Percentiles rank a stretch among this genome's conserved stretches.
phyloP scores from a whole-genome alignment of 2,329 filamentous ascomycete genomes.

The Fusarium compactum region DNA sequence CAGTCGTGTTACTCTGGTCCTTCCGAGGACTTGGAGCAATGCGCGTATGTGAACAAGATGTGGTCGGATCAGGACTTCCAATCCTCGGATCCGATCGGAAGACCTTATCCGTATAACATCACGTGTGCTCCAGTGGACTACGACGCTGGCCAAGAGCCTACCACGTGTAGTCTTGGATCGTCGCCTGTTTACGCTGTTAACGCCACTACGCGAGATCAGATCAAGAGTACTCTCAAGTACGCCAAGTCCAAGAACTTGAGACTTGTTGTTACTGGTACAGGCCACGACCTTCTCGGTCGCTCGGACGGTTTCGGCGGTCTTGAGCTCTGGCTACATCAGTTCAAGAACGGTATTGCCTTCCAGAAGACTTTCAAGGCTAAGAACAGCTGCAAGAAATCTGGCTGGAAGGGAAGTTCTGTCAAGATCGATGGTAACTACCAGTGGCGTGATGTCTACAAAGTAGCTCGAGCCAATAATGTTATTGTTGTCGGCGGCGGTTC shows the following conservation, averaged over 20 bases:
- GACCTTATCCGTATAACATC: conserved; percentile 38
- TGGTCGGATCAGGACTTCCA: conserved; percentile 39
- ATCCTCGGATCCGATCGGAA: conserved; percentile 31
- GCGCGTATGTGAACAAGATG: conserved; percentile 32
- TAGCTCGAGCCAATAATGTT: conserved; percentile 24
- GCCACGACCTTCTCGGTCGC: conserved; percentile 30
- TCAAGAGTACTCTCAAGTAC: conserved; percentile 8
- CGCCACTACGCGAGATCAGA: conserved; percentile 16
- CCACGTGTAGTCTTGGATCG: conserved; percentile 28
- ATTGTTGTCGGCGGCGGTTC: conserved; percentile 34
- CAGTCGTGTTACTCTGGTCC: conserved; percentile 34
- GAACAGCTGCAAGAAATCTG: conserved; percentile 5
- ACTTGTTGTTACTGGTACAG: conserved; percentile 28
- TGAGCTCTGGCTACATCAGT: conserved; percentile 32
- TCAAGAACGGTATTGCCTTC: conserved; percentile 22
- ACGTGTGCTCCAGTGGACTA: conserved; percentile 33
- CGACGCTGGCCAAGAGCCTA: conserved; percentile 14
- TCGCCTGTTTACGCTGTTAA: conserved; percentile 28
- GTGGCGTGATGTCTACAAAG: conserved; percentile 35
- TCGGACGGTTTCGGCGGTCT: conserved; percentile 32
- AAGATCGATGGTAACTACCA: conserved; percentile 31
- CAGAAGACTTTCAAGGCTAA: conserved; percentile 2
- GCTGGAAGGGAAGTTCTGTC: conserved; percentile 23
- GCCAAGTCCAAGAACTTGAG: conserved; percentile 14
- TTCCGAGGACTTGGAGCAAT: conserved; percentile 17